phyloP scores from a whole-genome alignment of 1,284 basidiomycete genomes.

The Malassezia sympodialis region DNA sequence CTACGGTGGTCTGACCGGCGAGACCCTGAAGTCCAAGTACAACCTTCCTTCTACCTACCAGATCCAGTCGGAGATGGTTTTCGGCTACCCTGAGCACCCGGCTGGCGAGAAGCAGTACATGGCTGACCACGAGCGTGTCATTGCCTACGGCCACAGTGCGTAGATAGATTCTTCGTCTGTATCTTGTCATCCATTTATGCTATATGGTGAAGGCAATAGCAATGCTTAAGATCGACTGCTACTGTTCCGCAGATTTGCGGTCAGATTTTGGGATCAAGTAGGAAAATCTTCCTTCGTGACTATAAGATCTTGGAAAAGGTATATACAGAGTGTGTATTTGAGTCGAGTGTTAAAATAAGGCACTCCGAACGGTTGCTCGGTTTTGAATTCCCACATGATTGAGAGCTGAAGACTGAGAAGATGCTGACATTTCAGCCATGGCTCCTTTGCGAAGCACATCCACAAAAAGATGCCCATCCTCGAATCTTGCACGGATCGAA shows the following conservation, averaged over 20 bases:
- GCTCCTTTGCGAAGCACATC: slow-evolving; percentile 4
- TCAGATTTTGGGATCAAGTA: no score
- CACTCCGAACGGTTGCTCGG: background rate
- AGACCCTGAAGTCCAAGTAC: slow-evolving; percentile 40
- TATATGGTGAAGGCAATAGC: no score
- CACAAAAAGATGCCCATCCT: slow-evolving; percentile 5
- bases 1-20: slow-evolving; percentile 29
- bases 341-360: background rate
- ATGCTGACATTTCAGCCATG: background rate
- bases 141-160: slow-evolving; percentile 19
- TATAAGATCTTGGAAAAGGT: background rate
- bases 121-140: slow-evolving; percentile 49
- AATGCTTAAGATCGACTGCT: no score
- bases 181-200: background rate
- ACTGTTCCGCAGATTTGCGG: no score
- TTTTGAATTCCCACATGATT: background rate
- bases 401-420: background rate
- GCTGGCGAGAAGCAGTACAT: slow-evolving; percentile 48
- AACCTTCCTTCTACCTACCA: slow-evolving; percentile 49
- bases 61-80: slow-evolving; percentile 51
- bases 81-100: slow-evolving; percentile 48
- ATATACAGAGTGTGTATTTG: background rate
- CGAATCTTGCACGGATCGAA: slow-evolving; percentile 15
- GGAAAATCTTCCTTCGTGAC: background rate
- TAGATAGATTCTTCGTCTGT: background rate